These are phyloP conservation scores for Fusarium pseudocircinatum DNA, from an alignment of 2,329 filamentous ascomycete species.

Conservation along the genomic window DNA sequence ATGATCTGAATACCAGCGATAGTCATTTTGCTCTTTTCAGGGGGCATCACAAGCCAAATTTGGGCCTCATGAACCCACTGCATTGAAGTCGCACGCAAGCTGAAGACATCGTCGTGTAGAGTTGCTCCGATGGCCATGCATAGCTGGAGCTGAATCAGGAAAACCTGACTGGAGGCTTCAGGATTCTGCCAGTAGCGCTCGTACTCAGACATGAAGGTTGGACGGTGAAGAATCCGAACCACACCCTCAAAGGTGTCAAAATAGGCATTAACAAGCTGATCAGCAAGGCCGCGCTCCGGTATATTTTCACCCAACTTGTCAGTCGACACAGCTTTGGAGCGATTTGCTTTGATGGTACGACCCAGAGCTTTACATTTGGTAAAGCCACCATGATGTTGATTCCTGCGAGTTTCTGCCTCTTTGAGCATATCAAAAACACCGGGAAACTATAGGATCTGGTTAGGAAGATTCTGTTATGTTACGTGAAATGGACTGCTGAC, in stretches of 20 bases:
- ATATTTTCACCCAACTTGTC: slow-evolving; percentile 52
- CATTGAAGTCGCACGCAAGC: slow-evolving; percentile 54
- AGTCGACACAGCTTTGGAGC: slow-evolving; percentile 49
- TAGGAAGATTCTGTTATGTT: not conserved
- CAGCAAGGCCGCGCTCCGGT: slow-evolving; percentile 53
- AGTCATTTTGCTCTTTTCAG: slow-evolving; percentile 60
- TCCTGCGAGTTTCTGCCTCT: slow-evolving; percentile 40
- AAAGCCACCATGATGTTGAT: slow-evolving; percentile 47
- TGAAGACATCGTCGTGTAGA: slow-evolving; percentile 57
- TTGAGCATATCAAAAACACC: slow-evolving; percentile 42
- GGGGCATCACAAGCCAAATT: slow-evolving; percentile 58
- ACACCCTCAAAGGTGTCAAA: slow-evolving; percentile 66
- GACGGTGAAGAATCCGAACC: slow-evolving; percentile 66
- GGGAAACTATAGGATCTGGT: slow-evolving; percentile 43
- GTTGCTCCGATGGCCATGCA: slow-evolving; percentile 62
- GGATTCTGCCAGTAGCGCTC: slow-evolving; percentile 59
- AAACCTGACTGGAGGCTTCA: slow-evolving; percentile 51
- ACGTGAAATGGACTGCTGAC: slow-evolving; percentile 44
- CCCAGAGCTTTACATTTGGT: slow-evolving; percentile 54
- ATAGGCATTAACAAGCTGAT: slow-evolving; percentile 63
- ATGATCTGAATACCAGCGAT: slow-evolving; percentile 61
- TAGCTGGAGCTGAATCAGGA: slow-evolving; percentile 64
- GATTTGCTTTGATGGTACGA: slow-evolving; percentile 54
- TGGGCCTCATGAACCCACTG: slow-evolving; percentile 65
- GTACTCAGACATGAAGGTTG: slow-evolving; percentile 66